Evolutionary conservation across 1,139 yeast species (phyloP).

Genomic region (Taiozyma onychis): DNA sequence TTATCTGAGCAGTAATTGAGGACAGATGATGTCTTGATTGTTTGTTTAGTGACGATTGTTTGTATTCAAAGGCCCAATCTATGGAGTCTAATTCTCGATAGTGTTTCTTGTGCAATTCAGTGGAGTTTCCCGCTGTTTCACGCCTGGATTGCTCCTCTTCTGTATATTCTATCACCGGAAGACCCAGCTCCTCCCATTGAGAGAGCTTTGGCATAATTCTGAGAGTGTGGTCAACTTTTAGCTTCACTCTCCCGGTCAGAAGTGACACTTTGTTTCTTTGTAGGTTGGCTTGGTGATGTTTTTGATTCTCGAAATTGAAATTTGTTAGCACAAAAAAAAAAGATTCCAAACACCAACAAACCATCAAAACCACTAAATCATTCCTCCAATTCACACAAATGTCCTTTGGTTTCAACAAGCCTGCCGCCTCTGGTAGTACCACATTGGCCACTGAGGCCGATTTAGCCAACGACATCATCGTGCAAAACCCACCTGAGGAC

Average conservation of each 20-base stretch:
- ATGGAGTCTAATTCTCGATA: conserved; percentile 33
- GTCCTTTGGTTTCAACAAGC: conserved; percentile 18
- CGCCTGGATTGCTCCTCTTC: not conserved
- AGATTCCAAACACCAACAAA: not conserved
- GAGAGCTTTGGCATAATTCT: not conserved
- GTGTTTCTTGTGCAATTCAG: conserved; percentile 9
- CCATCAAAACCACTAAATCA: not conserved
- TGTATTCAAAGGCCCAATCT: conserved; percentile 39
- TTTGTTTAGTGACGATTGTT: conserved; percentile 16
- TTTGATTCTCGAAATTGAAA: not conserved
- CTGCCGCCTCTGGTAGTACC: conserved; percentile 23
- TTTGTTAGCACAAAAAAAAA: not conserved
- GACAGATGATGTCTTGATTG: conserved; percentile 8
- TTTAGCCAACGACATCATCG: conserved; percentile 66
- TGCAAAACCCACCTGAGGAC: conserved; percentile 87
- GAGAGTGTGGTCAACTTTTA: not conserved
- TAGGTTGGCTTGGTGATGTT: not conserved
- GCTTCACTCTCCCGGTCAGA: not conserved
- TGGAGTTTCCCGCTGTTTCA: not conserved
- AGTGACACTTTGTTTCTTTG: not conserved
- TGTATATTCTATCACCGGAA: conserved; percentile 1
- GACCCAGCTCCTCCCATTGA: not conserved
- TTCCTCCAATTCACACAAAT: conserved; percentile 1
- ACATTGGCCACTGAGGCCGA: conserved; percentile 62
- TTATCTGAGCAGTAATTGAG: conserved; percentile 14